Evolutionary conservation across 768 basidiomycete species (phyloP).

Genomic region (Tulasnella sp.): DNA sequence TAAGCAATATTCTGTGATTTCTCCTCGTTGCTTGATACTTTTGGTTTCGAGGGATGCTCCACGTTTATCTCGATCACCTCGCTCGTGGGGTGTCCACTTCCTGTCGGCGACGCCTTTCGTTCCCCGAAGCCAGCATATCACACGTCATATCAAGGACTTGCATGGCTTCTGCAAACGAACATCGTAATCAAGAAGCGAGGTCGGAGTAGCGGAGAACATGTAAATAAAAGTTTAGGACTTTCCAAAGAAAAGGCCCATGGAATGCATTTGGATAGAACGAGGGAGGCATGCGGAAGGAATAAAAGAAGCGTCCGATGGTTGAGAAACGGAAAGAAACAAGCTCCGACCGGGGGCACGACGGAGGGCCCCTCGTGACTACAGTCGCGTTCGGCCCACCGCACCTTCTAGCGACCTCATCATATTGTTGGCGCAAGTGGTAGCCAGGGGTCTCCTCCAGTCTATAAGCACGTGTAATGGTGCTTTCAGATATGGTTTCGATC

Average conservation of each 20-base stretch:
- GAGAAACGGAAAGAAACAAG: background rate
- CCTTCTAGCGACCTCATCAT: background rate
- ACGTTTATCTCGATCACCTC: background rate
- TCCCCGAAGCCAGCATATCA: background rate
- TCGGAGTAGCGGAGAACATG: background rate
- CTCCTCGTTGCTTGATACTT: background rate
- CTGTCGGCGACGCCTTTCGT: background rate
- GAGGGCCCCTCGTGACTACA: background rate
- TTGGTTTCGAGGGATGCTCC: background rate
- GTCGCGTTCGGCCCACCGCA: background rate
- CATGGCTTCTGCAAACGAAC: background rate
- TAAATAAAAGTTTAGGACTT: background rate
- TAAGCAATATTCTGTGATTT: background rate
- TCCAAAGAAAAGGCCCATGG: background rate
- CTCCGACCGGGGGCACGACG: background rate
- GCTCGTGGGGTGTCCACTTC: background rate
- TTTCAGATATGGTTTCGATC: background rate
- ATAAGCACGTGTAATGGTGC: background rate
- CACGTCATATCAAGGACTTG: background rate
- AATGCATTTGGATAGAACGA: background rate
- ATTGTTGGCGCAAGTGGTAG: background rate
- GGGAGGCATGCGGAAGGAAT: background rate
- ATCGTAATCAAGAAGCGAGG: background rate
- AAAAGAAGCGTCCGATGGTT: background rate
- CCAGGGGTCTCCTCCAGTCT: background rate